These are phyloP conservation scores for Magnolia changhungtana DNA, from an alignment of 164 flowering plant species.

Conservation along the genomic window DNA sequence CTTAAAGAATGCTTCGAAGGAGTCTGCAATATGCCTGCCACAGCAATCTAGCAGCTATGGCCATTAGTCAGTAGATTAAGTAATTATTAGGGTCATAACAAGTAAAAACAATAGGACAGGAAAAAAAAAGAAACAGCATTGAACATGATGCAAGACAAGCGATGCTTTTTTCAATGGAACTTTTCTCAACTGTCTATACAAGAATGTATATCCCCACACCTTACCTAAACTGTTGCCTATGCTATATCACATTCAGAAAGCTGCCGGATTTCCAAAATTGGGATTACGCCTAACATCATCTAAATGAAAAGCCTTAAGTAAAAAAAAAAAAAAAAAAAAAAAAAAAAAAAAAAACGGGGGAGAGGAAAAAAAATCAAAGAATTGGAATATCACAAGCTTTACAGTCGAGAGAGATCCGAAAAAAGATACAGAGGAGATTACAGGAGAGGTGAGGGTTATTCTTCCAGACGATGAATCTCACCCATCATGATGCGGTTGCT, in stretches of 20 bases:
- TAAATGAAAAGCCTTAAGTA: not conserved
- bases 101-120: no score
- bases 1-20: no score
- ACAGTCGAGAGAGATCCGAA: not conserved
- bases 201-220: no score
- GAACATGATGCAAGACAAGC: no score
- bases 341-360: not conserved
- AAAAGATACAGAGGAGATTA: constrained; percentile 4
- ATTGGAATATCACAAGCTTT: constrained; percentile 2
- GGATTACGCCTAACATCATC: not conserved
- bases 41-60: no score
- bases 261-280: not conserved
- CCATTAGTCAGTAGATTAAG: no score
- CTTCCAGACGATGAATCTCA: constrained; percentile 68
- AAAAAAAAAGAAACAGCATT: no score
- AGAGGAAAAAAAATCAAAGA: not conserved
- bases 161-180: no score
- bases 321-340: not conserved
- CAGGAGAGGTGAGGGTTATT: constrained; percentile 18
- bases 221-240: not conserved
- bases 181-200: no score
- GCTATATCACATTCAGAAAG: not conserved
- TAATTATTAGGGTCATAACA: no score
- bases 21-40: no score
- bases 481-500: constrained; percentile 87